phyloP scores from a whole-genome alignment of 1,284 basidiomycete genomes.

The Golubevia sp. region DNA sequence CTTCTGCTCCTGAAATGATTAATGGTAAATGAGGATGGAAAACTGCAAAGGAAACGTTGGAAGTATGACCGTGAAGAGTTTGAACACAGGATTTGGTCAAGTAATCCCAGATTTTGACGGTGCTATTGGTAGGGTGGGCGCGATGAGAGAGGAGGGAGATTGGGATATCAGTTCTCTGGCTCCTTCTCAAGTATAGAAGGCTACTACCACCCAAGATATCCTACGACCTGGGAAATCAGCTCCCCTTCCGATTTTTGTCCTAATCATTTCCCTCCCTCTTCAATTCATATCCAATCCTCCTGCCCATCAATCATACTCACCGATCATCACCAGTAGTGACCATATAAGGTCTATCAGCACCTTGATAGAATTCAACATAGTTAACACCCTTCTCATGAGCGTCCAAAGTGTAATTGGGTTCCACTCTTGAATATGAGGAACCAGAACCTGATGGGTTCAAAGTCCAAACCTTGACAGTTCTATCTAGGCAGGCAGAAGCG shows the following conservation, averaged over 20 bases:
- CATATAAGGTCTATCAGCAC: slow-evolving; percentile 4
- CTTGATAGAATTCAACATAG: slow-evolving; percentile 6
- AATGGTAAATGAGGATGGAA: slow-evolving; percentile 58
- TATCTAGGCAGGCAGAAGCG: slow-evolving; percentile 57
- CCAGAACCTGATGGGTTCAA: too few species aligned
- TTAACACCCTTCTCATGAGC: slow-evolving; percentile 5
- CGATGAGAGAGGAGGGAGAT: neutral
- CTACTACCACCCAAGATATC: too few species aligned
- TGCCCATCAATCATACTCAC: too few species aligned
- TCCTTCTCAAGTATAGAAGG: too few species aligned
- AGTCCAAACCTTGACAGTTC: slow-evolving; percentile 61
- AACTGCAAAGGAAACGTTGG: slow-evolving; percentile 58
- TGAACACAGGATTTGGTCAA: slow-evolving; percentile 60
- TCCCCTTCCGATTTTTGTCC: too few species aligned
- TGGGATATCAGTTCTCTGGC: too few species aligned
- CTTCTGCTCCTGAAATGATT: slow-evolving; percentile 60
- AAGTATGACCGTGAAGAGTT: slow-evolving; percentile 55
- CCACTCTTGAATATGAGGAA: slow-evolving; percentile 57
- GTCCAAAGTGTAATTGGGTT: slow-evolving; percentile 4
- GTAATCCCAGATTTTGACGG: slow-evolving; percentile 61
- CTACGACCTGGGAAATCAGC: too few species aligned
- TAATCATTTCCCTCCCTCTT: too few species aligned
- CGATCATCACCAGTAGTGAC: slow-evolving; percentile 4
- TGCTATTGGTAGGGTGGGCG: slow-evolving; percentile 21
- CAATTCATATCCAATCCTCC: too few species aligned